These are phyloP conservation scores for Fraxinus ornus DNA, from an alignment of 305 asterid genomes.

Conservation along the genomic window DNA sequence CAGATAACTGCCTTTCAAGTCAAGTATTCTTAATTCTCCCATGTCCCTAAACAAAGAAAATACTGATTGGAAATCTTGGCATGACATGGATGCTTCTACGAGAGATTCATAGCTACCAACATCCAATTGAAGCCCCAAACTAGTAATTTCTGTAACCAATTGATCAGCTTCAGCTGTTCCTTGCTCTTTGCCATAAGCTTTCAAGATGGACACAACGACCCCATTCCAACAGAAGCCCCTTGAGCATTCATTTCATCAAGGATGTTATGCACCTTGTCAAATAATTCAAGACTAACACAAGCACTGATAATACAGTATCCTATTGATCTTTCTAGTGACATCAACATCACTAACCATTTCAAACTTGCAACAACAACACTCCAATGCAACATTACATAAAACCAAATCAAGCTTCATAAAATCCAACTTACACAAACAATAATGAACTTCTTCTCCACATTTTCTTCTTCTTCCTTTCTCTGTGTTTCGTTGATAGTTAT, in stretches of 20 bases:
- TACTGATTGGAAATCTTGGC: constrained; percentile 93
- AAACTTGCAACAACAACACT: too few species aligned
- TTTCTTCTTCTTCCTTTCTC: too few species aligned
- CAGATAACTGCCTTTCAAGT: constrained; percentile 68
- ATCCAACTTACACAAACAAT: too few species aligned
- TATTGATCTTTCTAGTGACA: constrained; percentile 56
- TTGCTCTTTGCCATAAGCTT: constrained; percentile 71
- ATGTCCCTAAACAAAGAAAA: constrained; percentile 87
- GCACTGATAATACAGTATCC: constrained; percentile 71
- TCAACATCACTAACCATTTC: too few species aligned
- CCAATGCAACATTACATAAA: too few species aligned
- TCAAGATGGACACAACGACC: constrained; percentile 70
- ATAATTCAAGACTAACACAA: constrained; percentile 56
- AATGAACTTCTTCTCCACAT: too few species aligned
- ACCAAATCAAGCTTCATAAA: too few species aligned
- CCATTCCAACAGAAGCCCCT: constrained; percentile 70
- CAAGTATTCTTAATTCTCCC: constrained; percentile 68
- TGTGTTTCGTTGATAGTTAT: too few species aligned
- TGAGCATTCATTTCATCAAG: constrained; percentile 82
- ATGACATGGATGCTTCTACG: constrained; percentile 79
- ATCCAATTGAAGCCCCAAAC: constrained; percentile 62
- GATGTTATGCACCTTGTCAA: constrained; percentile 72
- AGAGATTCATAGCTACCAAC: constrained; percentile 58
- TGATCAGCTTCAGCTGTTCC: constrained; percentile 87
- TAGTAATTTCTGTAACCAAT: constrained; percentile 62